A percentile compares a stretch with the other conserved stretches of the same genome.
phyloP scores from a whole-genome alignment of 2,329 filamentous ascomycete species.

The Dothistroma septosporum region DNA sequence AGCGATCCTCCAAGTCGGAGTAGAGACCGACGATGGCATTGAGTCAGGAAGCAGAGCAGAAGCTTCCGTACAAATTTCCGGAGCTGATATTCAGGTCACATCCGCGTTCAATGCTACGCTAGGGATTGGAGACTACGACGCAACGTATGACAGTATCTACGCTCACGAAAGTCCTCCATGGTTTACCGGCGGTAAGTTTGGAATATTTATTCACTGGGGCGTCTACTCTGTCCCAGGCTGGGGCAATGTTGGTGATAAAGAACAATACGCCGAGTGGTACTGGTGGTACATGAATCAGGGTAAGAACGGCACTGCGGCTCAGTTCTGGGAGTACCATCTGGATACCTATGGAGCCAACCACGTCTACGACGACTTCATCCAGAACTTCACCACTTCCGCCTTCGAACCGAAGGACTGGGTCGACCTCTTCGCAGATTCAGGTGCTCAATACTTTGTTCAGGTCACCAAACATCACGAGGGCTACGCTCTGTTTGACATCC shows the following conservation, averaged over 20 bases:
- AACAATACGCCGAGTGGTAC: constrained; percentile 34
- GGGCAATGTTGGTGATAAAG: constrained; percentile 43
- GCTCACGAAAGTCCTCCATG: constrained; percentile 49
- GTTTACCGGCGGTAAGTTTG: constrained; percentile 55
- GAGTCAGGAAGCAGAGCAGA: constrained; percentile 29
- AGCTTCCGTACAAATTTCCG: constrained; percentile 32
- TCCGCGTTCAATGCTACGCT: constrained; percentile 37
- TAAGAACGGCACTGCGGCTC: constrained; percentile 37
- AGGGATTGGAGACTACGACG: constrained; percentile 34
- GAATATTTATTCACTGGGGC: constrained; percentile 60
- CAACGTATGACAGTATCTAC: constrained; percentile 39
- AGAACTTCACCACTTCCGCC: constrained; percentile 49
- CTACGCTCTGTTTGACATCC: constrained; percentile 45
- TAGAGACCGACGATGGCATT: constrained; percentile 33
- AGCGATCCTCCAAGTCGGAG: constrained; percentile 37
- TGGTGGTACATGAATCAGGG: constrained; percentile 51
- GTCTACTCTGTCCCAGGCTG: constrained; percentile 55
- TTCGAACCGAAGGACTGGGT: constrained; percentile 54
- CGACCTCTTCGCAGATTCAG: constrained; percentile 50
- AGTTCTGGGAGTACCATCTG: constrained; percentile 50
- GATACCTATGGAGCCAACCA: constrained; percentile 50
- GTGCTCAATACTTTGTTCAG: constrained; percentile 48
- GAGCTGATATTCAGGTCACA: constrained; percentile 24
- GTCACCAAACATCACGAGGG: constrained; percentile 48
- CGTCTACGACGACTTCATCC: constrained; percentile 55